Percentiles rank a stretch among this genome's conserved stretches.
Conservation (phyloP, 2,329 filamentous ascomycete genomes). For the Harringtonia lauricola region DNA sequence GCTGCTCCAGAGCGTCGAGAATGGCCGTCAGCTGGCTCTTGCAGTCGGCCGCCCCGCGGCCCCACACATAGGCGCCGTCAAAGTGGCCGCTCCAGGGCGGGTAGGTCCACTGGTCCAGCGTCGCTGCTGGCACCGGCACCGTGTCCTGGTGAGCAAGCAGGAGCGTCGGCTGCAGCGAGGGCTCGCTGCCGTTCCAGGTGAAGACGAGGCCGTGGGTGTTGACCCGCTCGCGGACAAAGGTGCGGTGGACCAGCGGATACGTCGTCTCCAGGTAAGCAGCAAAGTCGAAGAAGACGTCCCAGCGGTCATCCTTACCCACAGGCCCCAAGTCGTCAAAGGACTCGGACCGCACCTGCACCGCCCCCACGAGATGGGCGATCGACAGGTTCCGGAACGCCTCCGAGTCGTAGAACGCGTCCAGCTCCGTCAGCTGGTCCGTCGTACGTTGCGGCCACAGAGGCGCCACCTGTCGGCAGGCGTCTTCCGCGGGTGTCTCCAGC, state of each 20-base stretch:
- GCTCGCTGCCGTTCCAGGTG: conserved; percentile 42
- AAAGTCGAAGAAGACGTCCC: conserved; percentile 45
- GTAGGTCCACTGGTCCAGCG: conserved; percentile 40
- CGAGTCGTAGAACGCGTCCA: background rate
- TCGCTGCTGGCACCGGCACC: conserved; percentile 42
- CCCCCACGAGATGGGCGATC: background rate
- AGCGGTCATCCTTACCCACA: conserved; percentile 42
- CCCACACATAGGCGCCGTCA: conserved; percentile 48
- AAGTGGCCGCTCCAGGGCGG: conserved; percentile 46
- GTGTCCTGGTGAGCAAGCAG: conserved; percentile 54
- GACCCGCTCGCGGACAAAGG: conserved; percentile 37
- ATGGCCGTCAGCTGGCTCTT: conserved; percentile 49
- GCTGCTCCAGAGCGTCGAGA: conserved; percentile 41
- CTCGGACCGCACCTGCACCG: conserved; percentile 17
- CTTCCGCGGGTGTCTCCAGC: background rate
- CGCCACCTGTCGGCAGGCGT: background rate
- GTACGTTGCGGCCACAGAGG: background rate
- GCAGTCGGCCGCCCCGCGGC: conserved; percentile 47
- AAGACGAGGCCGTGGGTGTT: conserved; percentile 49
- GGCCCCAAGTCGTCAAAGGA: conserved; percentile 32
- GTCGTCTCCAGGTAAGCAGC: conserved; percentile 33
- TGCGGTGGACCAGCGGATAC: conserved; percentile 38
- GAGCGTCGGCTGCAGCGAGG: conserved; percentile 39
- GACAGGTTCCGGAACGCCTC: background rate
- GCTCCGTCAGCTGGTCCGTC: background rate